Evolutionary conservation across 164 flowering plant species (phyloP), one percentile per base, ranked within the genome.

Genomic region (Chimonanthus salicifolius): DNA sequence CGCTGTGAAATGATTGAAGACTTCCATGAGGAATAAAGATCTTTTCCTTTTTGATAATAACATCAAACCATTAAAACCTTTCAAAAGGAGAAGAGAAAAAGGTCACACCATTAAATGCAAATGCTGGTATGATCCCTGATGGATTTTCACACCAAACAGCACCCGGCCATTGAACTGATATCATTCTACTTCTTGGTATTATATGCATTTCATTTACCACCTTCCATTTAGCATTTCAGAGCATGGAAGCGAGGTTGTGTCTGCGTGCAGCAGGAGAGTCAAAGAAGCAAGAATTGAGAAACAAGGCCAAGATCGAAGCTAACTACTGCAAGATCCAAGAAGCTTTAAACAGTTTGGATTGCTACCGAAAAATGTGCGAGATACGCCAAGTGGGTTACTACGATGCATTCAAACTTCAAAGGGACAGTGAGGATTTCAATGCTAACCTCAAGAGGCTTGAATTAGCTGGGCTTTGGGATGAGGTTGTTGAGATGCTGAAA

Each of bases 381-480:
- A 72, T 58, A 15, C 77, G 78, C 4, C 79, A 78, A 18, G 49
- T 84, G 8, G 89, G 92, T 33, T 94, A 90, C 72, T 94, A 87
- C 20, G 97, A 90, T 21, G 82, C 91, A 48, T 91, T 94, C 84
- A 90, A 87, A 78, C 72, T 74, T 16, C 88, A 87, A 58, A 80
- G 75, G 21, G 74, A 82, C 60, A 3, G 0, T 0, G 77, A 74
- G 5, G 97, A 94, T 72, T 94, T 92, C 82, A 3, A 78, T 0
- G 91, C 88, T 18, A 94, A 92, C 65, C 82, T 90, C 21, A 82
- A 68, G 72, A 84, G 98, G 77, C 82, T 87, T 4, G 88, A 90
- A 72, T 81, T 88, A 63, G 86, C 91, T 33, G 96, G 94, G 4
- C 78, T 87, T 47, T 92, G 90, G 92, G 97, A 94, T 69, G 97